A percentile compares a stretch with the other conserved stretches of the same genome.
These are phyloP conservation scores for Aspergillus diversus DNA, from an alignment of 495 filamentous ascomycete genomes.

Conservation along the genomic window DNA sequence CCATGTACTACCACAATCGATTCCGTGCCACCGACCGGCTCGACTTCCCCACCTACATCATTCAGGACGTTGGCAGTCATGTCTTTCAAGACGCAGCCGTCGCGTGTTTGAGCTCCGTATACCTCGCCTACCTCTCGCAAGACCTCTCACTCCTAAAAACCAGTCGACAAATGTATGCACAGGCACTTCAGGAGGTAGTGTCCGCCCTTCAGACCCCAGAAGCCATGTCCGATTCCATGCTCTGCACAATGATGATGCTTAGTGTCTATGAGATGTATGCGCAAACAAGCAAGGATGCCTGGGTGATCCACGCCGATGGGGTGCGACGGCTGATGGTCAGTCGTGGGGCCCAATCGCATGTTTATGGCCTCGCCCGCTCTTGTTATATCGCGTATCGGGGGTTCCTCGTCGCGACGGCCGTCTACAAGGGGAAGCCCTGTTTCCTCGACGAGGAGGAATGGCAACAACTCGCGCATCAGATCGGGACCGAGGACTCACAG, in stretches of 20 bases:
- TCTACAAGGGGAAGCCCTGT: constrained; percentile 34
- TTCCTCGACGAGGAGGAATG: constrained; percentile 39
- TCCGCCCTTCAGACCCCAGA: constrained; percentile 28
- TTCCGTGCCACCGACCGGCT: constrained; percentile 33
- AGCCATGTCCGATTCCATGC: constrained; percentile 36
- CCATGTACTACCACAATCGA: constrained; percentile 37
- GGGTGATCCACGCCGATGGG: constrained; percentile 38
- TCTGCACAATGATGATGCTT: constrained; percentile 40
- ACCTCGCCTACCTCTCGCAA: constrained; percentile 32
- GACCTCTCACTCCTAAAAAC: constrained; percentile 28
- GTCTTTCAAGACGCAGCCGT: constrained; percentile 34
- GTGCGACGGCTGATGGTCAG: constrained; percentile 36
- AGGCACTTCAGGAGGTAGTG: constrained; percentile 30
- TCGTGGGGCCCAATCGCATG: constrained; percentile 28
- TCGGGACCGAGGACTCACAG: constrained; percentile 32
- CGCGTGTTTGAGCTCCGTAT: constrained; percentile 37
- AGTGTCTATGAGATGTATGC: constrained; percentile 44
- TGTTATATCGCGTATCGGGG: constrained; percentile 40
- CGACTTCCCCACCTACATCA: constrained; percentile 25
- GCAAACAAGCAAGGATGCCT: constrained; percentile 34
- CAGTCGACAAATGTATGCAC: constrained; percentile 37
- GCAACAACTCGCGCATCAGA: constrained; percentile 26
- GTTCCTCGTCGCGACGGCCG: constrained; percentile 35
- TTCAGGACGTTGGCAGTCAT: constrained; percentile 29
- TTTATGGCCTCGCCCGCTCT: constrained; percentile 29